These are phyloP conservation scores for Penstemon barbatus DNA, from an alignment of 257 asterid genomes.

Conservation along the genomic window DNA sequence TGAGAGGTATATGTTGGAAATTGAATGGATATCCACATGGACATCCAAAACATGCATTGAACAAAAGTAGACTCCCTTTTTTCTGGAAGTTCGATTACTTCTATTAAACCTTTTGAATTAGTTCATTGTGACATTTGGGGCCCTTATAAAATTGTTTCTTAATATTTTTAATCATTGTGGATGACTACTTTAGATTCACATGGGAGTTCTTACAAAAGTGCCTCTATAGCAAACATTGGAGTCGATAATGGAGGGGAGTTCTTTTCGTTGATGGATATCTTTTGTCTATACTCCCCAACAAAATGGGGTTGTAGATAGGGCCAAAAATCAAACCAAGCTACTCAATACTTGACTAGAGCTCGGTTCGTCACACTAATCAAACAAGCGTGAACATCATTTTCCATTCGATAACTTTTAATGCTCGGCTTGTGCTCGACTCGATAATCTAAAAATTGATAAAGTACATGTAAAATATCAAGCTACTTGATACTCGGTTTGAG, in stretches of 20 bases:
- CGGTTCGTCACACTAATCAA: too few relatives aligned
- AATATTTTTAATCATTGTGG: neutral
- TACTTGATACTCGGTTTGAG: too few relatives aligned
- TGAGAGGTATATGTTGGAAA: neutral
- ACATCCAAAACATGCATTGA: neutral
- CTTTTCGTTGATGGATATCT: neutral
- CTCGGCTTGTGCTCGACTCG: too few relatives aligned
- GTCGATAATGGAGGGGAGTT: conserved; percentile 12
- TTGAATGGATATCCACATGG: neutral
- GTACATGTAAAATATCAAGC: too few relatives aligned
- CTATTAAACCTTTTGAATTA: neutral
- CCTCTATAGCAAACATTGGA: neutral
- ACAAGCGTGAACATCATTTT: too few relatives aligned
- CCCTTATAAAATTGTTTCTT: neutral
- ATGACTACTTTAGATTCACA: neutral
- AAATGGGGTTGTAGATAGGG: too few relatives aligned
- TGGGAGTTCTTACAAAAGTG: conserved; percentile 5
- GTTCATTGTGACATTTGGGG: neutral
- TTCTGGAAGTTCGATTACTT: neutral
- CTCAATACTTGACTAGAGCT: too few relatives aligned
- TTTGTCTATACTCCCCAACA: too few relatives aligned
- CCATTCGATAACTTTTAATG: too few relatives aligned
- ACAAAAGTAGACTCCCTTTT: neutral
- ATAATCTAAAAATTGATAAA: too few relatives aligned
- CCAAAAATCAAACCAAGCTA: too few relatives aligned